Conservation (phyloP, 306 rosid species). For the Trichosanthes truncata region DNA sequence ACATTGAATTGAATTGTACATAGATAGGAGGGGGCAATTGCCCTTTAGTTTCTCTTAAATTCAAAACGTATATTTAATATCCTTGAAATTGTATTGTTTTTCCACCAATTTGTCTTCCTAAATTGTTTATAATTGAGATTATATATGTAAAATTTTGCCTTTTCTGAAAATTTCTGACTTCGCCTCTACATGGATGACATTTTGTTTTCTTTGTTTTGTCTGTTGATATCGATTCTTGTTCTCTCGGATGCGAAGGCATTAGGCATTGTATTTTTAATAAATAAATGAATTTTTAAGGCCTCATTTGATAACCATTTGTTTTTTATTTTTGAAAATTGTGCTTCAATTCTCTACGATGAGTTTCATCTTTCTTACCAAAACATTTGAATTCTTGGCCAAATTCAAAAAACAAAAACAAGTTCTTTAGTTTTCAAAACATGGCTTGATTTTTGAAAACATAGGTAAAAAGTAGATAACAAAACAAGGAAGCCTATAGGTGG, state of each 20-base stretch:
- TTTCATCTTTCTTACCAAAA: no score
- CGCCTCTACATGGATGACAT: not conserved
- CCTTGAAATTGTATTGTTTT: not conserved
- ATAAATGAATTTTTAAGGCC: not conserved
- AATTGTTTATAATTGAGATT: not conserved
- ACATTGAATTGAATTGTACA: not conserved
- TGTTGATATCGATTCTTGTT: not conserved
- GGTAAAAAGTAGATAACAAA: no score
- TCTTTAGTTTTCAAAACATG: no score
- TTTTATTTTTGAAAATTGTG: no score
- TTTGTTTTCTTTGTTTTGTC: not conserved
- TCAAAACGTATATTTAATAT: not conserved
- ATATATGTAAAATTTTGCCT: not conserved
- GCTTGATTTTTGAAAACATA: no score
- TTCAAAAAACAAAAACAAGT: no score
- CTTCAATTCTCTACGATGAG: no score
- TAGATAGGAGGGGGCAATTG: not conserved
- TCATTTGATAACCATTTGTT: no score
- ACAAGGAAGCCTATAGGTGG: no score
- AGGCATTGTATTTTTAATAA: not conserved
- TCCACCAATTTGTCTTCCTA: not conserved
- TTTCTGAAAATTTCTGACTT: not conserved
- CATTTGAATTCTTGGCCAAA: no score
- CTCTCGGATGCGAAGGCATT: not conserved
- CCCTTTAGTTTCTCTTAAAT: not conserved